phyloP scores from a whole-genome alignment of 345 rosid genomes.

The Gossypium australe region DNA sequence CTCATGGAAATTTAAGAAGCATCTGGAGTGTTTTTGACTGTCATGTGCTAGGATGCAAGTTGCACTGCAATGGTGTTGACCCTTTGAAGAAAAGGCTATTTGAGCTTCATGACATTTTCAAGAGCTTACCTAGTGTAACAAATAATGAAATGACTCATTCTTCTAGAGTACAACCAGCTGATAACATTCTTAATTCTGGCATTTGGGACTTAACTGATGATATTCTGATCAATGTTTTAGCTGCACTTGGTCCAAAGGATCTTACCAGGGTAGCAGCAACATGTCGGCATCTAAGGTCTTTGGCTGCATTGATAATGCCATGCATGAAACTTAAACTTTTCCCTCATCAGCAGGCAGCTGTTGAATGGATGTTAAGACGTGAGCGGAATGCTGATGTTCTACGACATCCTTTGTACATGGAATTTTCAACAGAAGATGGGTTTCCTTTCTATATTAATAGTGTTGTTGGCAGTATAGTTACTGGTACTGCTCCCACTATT shows the following conservation, averaged over 20 bases:
- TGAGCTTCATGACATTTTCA: conserved; percentile 79
- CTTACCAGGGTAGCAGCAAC: conserved; percentile 66
- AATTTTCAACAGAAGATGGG: conserved; percentile 66
- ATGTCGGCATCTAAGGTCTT: conserved; percentile 64
- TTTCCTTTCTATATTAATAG: conserved; percentile 53
- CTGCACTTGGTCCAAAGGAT: conserved; percentile 49
- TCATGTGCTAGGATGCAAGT: conserved; percentile 73
- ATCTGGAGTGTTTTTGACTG: conserved; percentile 70
- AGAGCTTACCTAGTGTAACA: conserved; percentile 56
- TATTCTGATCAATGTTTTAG: conserved; percentile 47
- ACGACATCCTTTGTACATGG: conserved; percentile 67
- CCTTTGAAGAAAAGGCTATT: conserved; percentile 53
- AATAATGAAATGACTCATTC: conserved; percentile 28
- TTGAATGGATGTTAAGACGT: conserved; percentile 91
- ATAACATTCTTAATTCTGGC: conserved; percentile 37
- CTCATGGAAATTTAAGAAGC: conserved; percentile 25
- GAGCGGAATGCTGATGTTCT: conserved; percentile 55
- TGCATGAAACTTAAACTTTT: conserved; percentile 82
- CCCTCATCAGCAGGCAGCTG: conserved; percentile 93
- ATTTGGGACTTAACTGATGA: conserved; percentile 77
- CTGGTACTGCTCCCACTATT: conserved; percentile 58
- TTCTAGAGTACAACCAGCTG: conserved; percentile 44
- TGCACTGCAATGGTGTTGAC: conserved; percentile 39
- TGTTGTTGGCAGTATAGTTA: conserved; percentile 64
- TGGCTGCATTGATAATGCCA: conserved; percentile 69